Conservation (phyloP, 495 filamentous ascomycete species). For the Hypomontagnella submonticulosa region DNA sequence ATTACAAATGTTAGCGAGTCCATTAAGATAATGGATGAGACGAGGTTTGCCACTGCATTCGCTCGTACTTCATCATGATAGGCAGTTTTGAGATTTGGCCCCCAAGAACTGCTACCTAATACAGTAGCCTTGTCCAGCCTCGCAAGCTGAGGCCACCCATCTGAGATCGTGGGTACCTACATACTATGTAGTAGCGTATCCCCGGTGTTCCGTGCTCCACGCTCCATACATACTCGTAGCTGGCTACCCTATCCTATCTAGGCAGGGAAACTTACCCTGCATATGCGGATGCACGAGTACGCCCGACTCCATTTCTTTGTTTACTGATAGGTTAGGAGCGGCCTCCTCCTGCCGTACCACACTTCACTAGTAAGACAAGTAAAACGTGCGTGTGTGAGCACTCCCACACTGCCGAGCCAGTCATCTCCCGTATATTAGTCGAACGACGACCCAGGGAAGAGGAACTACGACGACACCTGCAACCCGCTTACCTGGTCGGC, state of each 20-base stretch:
- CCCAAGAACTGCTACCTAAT: constrained; percentile 19
- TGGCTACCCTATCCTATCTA: constrained; percentile 22
- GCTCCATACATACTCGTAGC: constrained; percentile 25
- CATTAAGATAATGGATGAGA: not conserved
- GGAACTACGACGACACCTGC: constrained; percentile 30
- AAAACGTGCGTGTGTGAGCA: constrained; percentile 42
- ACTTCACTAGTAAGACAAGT: constrained; percentile 21
- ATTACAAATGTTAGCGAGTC: not conserved
- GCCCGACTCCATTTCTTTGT: not conserved
- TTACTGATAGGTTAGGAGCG: constrained; percentile 24
- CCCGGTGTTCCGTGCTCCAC: not conserved
- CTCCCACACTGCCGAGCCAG: constrained; percentile 39
- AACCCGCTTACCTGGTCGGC: constrained; percentile 21
- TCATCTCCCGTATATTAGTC: constrained; percentile 27
- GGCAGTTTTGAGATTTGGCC: constrained; percentile 22
- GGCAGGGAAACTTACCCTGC: constrained; percentile 20
- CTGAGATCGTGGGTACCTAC: constrained; percentile 31
- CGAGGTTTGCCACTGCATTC: not conserved
- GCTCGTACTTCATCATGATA: constrained; percentile 7
- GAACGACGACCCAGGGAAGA: constrained; percentile 39
- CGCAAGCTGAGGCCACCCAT: constrained; percentile 43
- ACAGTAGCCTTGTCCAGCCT: constrained; percentile 39
- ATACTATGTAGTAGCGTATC: too few relatives aligned
- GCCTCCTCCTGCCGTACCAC: constrained; percentile 14
- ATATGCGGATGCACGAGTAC: constrained; percentile 28